Evolutionary conservation across 73 alveolate genomes (phyloP), one percentile per base, ranked within the genome.

Genomic region (Paramecium sonneborni): DNA sequence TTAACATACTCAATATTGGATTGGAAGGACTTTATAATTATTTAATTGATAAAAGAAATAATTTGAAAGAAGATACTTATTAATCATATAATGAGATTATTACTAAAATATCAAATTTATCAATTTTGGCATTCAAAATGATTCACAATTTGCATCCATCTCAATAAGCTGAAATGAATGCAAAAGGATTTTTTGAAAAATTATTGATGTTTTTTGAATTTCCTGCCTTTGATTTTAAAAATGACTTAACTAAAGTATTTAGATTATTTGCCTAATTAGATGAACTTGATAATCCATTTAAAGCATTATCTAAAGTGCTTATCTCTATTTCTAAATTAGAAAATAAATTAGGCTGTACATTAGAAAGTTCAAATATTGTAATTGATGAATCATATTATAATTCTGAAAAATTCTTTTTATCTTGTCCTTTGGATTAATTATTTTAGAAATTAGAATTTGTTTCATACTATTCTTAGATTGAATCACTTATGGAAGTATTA

Each of bases 181-280:
- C 32, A 1, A 34, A 72, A 72, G 57, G 57, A 15, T 72, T 72
- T 20, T 72, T 72, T 35, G 86, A 72, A 34, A 34, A 72, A 72
- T 35, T 72, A 72, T 4, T 38, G 3, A 1, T 0, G 37, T 72
- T 72, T 10, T 38, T 72, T 34, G 58, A 35, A 72, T 72, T 72
- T 41, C 86, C 86, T 28, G 15, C 55, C 3, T 72, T 72, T 72
- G 86, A 72, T 72, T 35, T 72, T 37, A 72, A 72, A 35, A 72
- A 6, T 35, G 86, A 72, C 38, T 37, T 72, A 34, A 20, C 86
- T 5, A 72, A 72, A 72, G 57, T 72, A 12, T 72, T 72, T 35
- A 72, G 86, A 20, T 28, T 72, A 34, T 23, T 72, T 72, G 86
- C 57, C 2, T 72, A 72, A 34, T 5, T 72, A 34, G 86, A 72